These are phyloP conservation scores for Saccharomyces hybrid DNA, from an alignment of 1,139 yeast species.

Conservation along the genomic window DNA sequence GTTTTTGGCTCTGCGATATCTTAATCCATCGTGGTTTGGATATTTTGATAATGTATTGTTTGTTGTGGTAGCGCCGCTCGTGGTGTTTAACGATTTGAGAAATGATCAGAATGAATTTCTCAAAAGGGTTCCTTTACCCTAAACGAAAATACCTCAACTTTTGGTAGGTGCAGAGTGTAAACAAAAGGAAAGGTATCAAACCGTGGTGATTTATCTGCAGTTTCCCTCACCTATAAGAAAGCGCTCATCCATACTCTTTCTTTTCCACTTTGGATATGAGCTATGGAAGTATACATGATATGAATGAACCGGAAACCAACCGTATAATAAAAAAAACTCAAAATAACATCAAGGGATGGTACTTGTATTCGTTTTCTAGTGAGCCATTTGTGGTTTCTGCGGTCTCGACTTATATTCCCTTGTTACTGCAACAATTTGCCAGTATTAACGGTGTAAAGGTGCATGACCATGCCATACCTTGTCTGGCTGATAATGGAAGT, in stretches of 20 bases:
- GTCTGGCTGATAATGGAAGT: conserved; percentile 24
- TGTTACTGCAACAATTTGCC: conserved; percentile 57
- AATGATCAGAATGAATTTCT: background rate
- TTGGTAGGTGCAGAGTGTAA: background rate
- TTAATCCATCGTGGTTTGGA: background rate
- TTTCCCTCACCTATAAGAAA: background rate
- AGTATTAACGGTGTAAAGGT: conserved; percentile 55
- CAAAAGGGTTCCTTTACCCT: background rate
- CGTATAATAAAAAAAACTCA: conserved; percentile 23
- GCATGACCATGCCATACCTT: conserved; percentile 43
- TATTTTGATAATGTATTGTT: background rate
- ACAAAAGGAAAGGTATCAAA: background rate
- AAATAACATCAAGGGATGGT: conserved; percentile 43
- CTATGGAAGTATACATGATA: conserved; percentile 5
- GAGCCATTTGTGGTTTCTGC: conserved; percentile 71
- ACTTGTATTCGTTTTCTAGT: conserved; percentile 56
- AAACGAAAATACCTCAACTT: background rate
- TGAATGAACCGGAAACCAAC: conserved; percentile 3
- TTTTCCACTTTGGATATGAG: background rate
- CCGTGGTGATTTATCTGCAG: background rate
- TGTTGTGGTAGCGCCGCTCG: background rate
- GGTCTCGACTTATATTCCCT: conserved; percentile 63
- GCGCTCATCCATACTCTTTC: background rate
- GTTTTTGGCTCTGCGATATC: background rate
- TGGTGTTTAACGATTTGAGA: background rate